Conservation (phyloP, 1,284 basidiomycete species). For the Pulchroboletus neoregius region DNA sequence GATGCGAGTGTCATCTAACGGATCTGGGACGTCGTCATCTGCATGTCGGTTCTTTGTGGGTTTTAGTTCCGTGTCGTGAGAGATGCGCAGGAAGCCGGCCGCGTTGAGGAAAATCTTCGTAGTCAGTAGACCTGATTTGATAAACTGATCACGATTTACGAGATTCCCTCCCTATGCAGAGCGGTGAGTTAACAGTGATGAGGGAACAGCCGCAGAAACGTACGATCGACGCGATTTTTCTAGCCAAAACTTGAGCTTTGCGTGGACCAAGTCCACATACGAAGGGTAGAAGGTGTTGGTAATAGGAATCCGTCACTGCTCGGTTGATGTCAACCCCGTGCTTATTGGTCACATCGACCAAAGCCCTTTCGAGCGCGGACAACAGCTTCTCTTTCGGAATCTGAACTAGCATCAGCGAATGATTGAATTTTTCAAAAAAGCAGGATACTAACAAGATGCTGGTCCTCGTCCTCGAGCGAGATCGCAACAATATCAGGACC, state of each 20-base stretch:
- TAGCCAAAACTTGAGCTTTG: slow-evolving; percentile 85
- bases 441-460: slow-evolving; percentile 70
- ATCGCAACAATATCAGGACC: slow-evolving; percentile 80
- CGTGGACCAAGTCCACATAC: slow-evolving; percentile 93
- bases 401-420: slow-evolving; percentile 38
- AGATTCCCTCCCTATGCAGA: slow-evolving; percentile 71
- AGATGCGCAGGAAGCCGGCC: slow-evolving; percentile 86
- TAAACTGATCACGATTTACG: slow-evolving; percentile 80
- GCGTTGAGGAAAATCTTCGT: slow-evolving; percentile 90
- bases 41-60: slow-evolving; percentile 64
- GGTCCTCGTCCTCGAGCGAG: slow-evolving; percentile 78
- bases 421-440: not conserved
- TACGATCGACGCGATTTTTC: slow-evolving; percentile 76
- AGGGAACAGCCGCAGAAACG: slow-evolving; percentile 22
- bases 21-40: slow-evolving; percentile 77
- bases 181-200: slow-evolving; percentile 6
- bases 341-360: slow-evolving; percentile 89
- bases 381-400: slow-evolving; percentile 84
- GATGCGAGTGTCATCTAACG: slow-evolving; percentile 92
- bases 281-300: slow-evolving; percentile 84
- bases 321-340: slow-evolving; percentile 97
- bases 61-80: slow-evolving; percentile 62
- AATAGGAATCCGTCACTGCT: slow-evolving; percentile 83
- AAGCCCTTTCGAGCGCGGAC: slow-evolving; percentile 76
- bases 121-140: slow-evolving; percentile 75